A percentile compares a stretch with the other conserved stretches of the same genome.
phyloP scores from a whole-genome alignment of 306 rosid species.

The Gynostemma pentaphyllum region DNA sequence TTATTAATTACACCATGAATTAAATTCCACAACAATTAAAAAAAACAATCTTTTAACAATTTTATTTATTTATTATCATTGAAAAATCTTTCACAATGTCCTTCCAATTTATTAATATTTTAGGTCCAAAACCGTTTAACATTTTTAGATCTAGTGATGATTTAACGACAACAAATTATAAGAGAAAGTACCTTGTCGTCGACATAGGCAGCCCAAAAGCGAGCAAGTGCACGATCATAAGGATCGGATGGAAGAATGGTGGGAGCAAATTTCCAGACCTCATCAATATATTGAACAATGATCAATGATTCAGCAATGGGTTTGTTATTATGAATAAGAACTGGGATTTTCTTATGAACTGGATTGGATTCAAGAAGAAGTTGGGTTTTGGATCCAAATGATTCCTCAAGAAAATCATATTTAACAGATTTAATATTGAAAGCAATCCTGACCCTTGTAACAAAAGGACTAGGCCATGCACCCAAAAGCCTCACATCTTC shows the following conservation, averaged over 20 bases:
- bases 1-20: too few species aligned
- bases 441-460: too few species aligned
- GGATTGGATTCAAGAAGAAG: constrained; percentile 51
- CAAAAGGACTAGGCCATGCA: too few species aligned
- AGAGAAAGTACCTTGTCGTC: constrained; percentile 59
- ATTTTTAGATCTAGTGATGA: too few species aligned
- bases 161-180: too few species aligned
- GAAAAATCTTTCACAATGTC: too few species aligned
- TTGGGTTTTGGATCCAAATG: constrained; percentile 22
- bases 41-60: too few species aligned
- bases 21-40: too few species aligned
- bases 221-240: constrained; percentile 37
- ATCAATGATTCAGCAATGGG: constrained; percentile 43
- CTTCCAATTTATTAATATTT: too few species aligned
- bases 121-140: too few species aligned
- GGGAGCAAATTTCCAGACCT: constrained; percentile 29
- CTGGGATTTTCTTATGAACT: constrained; percentile 42
- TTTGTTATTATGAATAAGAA: constrained; percentile 36
- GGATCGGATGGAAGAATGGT: constrained; percentile 46
- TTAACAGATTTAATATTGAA: constrained; percentile 30
- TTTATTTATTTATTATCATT: too few species aligned
- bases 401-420: constrained; percentile 31
- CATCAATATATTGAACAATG: constrained; percentile 47
- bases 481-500: too few species aligned
- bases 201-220: constrained; percentile 45